These are phyloP conservation scores for Thymus mandschuricus DNA, from an alignment of 257 asterid genomes.

Conservation along the genomic window DNA sequence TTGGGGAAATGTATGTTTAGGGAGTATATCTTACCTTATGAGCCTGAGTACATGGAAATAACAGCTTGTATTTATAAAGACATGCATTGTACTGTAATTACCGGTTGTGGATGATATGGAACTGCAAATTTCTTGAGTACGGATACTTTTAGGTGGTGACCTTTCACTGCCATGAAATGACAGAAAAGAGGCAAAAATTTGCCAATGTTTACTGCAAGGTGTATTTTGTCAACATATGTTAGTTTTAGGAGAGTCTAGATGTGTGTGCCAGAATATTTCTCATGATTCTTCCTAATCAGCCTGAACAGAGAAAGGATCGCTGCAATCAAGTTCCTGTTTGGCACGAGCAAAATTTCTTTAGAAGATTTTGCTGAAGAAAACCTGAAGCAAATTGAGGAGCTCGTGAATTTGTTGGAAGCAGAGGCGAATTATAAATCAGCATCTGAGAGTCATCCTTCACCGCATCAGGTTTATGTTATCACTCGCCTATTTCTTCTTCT, in stretches of 20 bases:
- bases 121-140: background rate
- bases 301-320: conserved; percentile 59
- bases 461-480: conserved; percentile 43
- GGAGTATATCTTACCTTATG: background rate
- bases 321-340: conserved; percentile 70
- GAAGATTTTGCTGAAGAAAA: conserved; percentile 55
- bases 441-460: conserved; percentile 33
- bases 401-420: conserved; percentile 45
- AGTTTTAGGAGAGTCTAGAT: conserved; percentile 1
- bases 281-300: conserved; percentile 49
- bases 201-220: background rate
- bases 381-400: conserved; percentile 66
- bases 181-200: background rate
- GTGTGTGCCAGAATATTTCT: conserved; percentile 14
- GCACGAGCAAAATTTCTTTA: conserved; percentile 44
- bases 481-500: conserved; percentile 8
- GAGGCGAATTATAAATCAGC: conserved; percentile 43
- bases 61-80: background rate
- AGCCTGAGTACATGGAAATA: background rate
- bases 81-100: background rate
- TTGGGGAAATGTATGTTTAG: background rate
- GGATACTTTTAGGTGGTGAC: conserved; percentile 15
- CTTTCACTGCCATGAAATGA: background rate
- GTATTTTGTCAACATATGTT: background rate
- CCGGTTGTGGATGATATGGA: background rate